Conservation (phyloP, 1,139 yeast species). For the Candida frijolesensis region DNA sequence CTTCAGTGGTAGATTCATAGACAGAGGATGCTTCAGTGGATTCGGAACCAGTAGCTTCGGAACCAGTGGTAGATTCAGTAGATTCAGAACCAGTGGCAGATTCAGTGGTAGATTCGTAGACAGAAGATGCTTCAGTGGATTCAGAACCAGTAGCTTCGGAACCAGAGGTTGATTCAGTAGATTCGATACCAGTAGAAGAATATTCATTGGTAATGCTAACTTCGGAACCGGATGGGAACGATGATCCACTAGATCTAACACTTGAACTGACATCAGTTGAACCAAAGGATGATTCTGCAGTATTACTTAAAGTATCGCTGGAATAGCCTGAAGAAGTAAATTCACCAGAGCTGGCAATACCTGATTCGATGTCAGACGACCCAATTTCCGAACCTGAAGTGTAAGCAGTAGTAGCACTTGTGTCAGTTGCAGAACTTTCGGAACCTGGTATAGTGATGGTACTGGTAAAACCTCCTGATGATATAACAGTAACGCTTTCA, state of each 20-base stretch:
- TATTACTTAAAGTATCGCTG: neutral
- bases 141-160: neutral
- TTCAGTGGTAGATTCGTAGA: neutral
- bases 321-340: neutral
- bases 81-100: neutral
- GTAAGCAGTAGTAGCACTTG: neutral
- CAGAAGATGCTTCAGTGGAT: neutral
- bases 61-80: no score
- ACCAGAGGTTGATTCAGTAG: neutral
- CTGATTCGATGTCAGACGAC: neutral
- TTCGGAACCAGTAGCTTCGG: neutral
- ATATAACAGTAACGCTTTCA: neutral
- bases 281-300: neutral
- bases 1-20: constrained; percentile 4
- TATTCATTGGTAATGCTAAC: neutral
- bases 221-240: neutral
- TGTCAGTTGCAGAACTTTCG: neutral
- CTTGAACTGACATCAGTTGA: neutral
- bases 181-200: neutral
- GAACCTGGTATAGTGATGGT: neutral
- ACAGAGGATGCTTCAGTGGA: neutral
- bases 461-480: neutral
- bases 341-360: neutral
- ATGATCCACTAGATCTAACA: neutral
- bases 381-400: neutral